Base-by-base conservation (phyloP, 192 early-diverging fungal genomes). In the Coemansia biformis region DNA sequence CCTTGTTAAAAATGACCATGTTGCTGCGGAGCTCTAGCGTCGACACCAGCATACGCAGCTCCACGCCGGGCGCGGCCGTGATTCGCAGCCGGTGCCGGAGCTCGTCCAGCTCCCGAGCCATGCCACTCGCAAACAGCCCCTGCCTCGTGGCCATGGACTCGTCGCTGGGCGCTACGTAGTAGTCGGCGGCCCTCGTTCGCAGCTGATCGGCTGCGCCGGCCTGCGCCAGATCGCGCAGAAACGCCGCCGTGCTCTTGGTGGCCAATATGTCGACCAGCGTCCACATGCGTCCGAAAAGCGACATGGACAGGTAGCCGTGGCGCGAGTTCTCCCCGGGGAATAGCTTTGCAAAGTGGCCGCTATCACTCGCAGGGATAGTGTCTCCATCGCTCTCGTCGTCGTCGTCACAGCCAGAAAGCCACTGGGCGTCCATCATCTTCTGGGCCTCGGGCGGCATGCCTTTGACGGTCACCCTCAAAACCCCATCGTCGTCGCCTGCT, bases 231-330 rank as follows among this genome's bases (percentile, higher is more conserved):
- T 71, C 60, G 8, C n/a, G 13, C 31, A 64, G 35, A 21, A 59
- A 56, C 43, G 22, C 30, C 15, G 35, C 48, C 18, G 70, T 66
- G 34, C 43, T 42, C n/a, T 28, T 43, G 18, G 70, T 66, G n/a
- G 42, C 40, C 12, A 74, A 54, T 12, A 54, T 45, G 21, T 74
- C 70, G 5, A 61, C 24, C 29, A 66, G 38, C 17, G 48, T 62
- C 70, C 70, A 74, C 58, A 66, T 49, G 4, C 63, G 70, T 1
- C 63, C 70, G 62, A 74, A 74, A 41, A 62, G 54, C 44, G 70
- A 66, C 36, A 74, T 45, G 1, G 55, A 29, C 9, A 43, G 51
- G 15, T 26, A 50, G 2, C 34, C 52, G 4, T 46, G 22, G 41
- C 43, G 24, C 14, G 28, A 36, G 24, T 43, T 14, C 26, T 56